Conservation (phyloP, 495 filamentous ascomycete genomes). For the Echria macrotheca region DNA sequence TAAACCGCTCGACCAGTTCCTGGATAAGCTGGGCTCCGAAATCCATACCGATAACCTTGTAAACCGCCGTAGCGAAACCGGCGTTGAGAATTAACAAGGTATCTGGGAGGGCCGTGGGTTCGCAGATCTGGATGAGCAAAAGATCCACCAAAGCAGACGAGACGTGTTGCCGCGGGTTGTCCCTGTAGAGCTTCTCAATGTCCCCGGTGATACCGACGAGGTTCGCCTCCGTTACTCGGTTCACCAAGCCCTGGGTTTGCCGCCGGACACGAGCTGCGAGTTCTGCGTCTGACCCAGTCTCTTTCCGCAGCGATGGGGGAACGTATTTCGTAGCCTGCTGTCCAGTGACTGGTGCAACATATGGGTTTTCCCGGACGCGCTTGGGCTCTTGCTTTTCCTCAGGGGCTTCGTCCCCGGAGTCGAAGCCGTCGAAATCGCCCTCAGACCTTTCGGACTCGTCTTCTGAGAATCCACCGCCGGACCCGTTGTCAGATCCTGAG, state of each 20-base stretch:
- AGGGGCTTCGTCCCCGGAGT: conserved; percentile 27
- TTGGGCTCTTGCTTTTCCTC: conserved; percentile 15
- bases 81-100: conserved; percentile 87
- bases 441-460: background rate
- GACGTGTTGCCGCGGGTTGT: conserved; percentile 75
- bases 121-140: conserved; percentile 68
- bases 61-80: conserved; percentile 81
- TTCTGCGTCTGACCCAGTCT: conserved; percentile 58
- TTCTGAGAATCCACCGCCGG: conserved; percentile 19
- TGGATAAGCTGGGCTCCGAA: conserved; percentile 83
- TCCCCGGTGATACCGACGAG: conserved; percentile 73
- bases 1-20: conserved; percentile 66
- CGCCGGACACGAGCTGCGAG: conserved; percentile 63
- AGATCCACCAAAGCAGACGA: conserved; percentile 71
- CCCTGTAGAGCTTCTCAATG: conserved; percentile 74
- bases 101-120: conserved; percentile 69
- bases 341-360: conserved; percentile 42
- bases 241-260: conserved; percentile 81
- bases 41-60: conserved; percentile 79
- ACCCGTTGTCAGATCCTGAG: conserved; percentile 18
- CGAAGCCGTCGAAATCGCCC: conserved; percentile 1
- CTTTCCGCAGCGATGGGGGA: conserved; percentile 74
- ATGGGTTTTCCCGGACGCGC: conserved; percentile 46
- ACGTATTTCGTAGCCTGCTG: conserved; percentile 60
- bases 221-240: conserved; percentile 87